Evolutionary conservation across 73 alveolate genomes (phyloP).

Genomic region (Paramecium biaurelia): DNA sequence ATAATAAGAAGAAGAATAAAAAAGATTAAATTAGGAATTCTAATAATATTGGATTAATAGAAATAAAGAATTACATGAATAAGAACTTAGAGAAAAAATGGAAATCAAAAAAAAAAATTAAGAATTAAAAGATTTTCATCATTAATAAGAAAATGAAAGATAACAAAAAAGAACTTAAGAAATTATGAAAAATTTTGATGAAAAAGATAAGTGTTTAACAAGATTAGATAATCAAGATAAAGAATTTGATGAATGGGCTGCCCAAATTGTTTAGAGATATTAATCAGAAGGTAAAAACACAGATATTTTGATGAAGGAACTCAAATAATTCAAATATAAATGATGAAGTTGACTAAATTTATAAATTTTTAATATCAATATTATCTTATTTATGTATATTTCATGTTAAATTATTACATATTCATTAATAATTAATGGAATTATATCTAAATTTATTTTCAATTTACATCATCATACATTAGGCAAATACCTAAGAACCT

Average conservation of each 20-base stretch:
- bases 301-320: slow-evolving; percentile 19
- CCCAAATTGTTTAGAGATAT: background rate
- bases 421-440: background rate
- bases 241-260: slow-evolving; percentile 29
- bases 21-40: background rate
- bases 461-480: no score
- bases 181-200: background rate
- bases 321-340: background rate
- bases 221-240: slow-evolving; percentile 24
- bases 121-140: background rate
- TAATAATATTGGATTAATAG: slow-evolving; percentile 35
- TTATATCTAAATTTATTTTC: no score
- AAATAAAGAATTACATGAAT: slow-evolving; percentile 29
- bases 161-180: background rate
- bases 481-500: background rate
- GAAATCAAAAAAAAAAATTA: background rate
- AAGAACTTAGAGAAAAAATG: slow-evolving; percentile 21
- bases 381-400: background rate
- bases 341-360: background rate
- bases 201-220: background rate
- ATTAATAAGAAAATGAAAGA: background rate
- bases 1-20: background rate
- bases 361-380: background rate
- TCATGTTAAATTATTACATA: background rate
- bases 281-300: slow-evolving; percentile 39